These are phyloP conservation scores for Amanita molliuscula DNA, from an alignment of 768 basidiomycete genomes.

Conservation along the genomic window DNA sequence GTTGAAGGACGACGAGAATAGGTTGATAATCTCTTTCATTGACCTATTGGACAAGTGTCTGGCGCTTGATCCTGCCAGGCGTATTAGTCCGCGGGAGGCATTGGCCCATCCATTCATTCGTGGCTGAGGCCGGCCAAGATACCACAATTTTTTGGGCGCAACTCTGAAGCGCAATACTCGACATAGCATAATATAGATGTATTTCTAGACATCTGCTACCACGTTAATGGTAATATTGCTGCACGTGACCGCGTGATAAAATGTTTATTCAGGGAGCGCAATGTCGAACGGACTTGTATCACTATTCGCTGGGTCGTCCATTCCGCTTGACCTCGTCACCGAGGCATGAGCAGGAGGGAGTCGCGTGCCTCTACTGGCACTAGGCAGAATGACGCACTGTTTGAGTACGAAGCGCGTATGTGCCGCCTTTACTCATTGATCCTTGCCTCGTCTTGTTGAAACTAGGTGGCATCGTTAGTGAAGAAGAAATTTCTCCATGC, in stretches of 20 bases:
- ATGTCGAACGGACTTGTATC: neutral
- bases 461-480: conserved; percentile 43
- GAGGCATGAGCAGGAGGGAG: conserved; percentile 45
- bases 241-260: conserved; percentile 2
- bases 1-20: conserved; percentile 83
- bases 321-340: conserved; percentile 13
- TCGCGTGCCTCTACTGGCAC: conserved; percentile 53
- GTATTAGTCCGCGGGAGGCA: conserved; percentile 87
- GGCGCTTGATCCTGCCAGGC: conserved; percentile 72
- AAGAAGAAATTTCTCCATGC: conserved; percentile 89
- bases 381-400: conserved; percentile 69
- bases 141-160: neutral
- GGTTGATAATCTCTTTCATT: conserved; percentile 68
- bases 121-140: conserved; percentile 15
- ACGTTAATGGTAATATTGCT: neutral
- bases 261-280: neutral
- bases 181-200: neutral
- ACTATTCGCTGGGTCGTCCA: neutral
- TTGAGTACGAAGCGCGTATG: conserved; percentile 82
- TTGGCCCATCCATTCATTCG: conserved; percentile 81
- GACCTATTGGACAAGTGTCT: conserved; percentile 91
- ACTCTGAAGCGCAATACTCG: neutral
- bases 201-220: neutral
- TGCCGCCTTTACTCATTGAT: conserved; percentile 12
- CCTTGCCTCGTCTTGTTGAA: conserved; percentile 12